A percentile compares a stretch with the other conserved stretches of the same genome.
phyloP scores from a whole-genome alignment of 352 stramenopile species.

The Pythium scleroteichum region DNA sequence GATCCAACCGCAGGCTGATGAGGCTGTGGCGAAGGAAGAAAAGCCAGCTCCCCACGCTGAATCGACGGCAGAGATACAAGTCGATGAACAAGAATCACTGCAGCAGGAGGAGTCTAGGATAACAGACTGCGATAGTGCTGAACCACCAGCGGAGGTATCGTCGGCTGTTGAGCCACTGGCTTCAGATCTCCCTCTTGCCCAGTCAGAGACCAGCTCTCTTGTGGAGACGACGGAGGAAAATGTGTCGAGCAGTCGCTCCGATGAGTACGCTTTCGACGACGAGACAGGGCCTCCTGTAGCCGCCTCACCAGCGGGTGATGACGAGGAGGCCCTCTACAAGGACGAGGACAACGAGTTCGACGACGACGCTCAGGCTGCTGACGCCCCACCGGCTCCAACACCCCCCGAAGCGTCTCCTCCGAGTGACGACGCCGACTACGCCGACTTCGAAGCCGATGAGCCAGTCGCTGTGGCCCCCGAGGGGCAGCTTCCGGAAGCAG shows the following conservation, averaged over 20 bases:
- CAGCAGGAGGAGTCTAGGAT: too few species aligned
- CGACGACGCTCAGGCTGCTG: neutral
- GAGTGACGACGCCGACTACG: conserved; percentile 16
- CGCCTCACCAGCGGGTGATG: neutral
- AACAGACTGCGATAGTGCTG: too few species aligned
- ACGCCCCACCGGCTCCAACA: neutral
- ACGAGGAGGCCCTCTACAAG: conserved; percentile 18
- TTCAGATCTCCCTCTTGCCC: neutral
- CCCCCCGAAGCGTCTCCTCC: neutral
- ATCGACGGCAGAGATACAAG: too few species aligned
- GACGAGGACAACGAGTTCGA: conserved; percentile 24
- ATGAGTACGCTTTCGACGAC: conserved; percentile 23
- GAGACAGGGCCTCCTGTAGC: neutral
- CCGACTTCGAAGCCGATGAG: conserved; percentile 23
- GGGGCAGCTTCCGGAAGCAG: conserved; percentile 5
- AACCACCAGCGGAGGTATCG: too few species aligned
- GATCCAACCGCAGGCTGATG: too few species aligned
- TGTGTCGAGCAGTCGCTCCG: neutral
- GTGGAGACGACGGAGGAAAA: too few species aligned
- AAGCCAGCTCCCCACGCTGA: too few species aligned
- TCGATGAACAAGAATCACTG: too few species aligned
- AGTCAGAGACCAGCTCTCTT: neutral
- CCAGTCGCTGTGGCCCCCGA: neutral
- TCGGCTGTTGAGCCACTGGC: too few species aligned
- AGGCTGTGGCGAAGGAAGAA: too few species aligned